phyloP scores from a whole-genome alignment of 2,329 filamentous ascomycete species.

The Aspergillus fumigatus region DNA sequence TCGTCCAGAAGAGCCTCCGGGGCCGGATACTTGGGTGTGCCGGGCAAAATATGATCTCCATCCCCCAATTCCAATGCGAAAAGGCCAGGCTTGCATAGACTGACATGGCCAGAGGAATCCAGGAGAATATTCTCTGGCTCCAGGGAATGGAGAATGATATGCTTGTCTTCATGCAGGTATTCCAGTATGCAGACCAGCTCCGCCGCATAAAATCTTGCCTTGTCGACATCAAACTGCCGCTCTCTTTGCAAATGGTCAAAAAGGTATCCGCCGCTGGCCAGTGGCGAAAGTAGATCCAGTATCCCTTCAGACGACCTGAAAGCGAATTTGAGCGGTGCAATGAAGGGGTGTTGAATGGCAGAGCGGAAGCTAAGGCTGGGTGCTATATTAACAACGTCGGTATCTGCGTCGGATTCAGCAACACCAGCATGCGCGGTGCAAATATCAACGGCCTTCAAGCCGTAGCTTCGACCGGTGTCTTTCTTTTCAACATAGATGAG shows the following conservation, averaged over 20 bases:
- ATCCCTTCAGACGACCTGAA: conserved; percentile 6
- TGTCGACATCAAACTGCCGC: conserved; percentile 5
- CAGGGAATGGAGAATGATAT: conserved; percentile 10
- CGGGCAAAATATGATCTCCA: conserved; percentile 5
- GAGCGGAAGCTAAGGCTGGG: conserved; percentile 1
- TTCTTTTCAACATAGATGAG: conserved; percentile 1
- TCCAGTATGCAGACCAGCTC: conserved; percentile 14
- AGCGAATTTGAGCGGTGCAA: conserved; percentile 9
- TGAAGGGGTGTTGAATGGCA: conserved; percentile 13
- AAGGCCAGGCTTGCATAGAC: conserved; percentile 12
- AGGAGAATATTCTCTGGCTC: conserved; percentile 11
- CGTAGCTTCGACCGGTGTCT: conserved; percentile 4
- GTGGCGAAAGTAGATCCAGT: conserved; percentile 11
- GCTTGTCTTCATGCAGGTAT: conserved; percentile 12
- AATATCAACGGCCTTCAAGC: conserved; percentile 1
- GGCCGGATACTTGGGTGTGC: conserved; percentile 10
- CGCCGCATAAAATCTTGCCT: conserved; percentile 12
- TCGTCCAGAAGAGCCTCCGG: conserved; percentile 9
- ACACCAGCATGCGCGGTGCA: background rate
- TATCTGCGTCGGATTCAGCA: background rate
- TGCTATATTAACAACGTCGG: conserved; percentile 1
- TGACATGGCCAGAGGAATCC: conserved; percentile 14
- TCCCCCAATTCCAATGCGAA: conserved; percentile 8
- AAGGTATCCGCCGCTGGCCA: conserved; percentile 13
- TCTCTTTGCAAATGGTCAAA: conserved; percentile 11